Evolutionary conservation across 108 stramenopile genomes (phyloP), one percentile per base, ranked within the genome.

Genomic region (Mayamaea pseudoterrestris): DNA sequence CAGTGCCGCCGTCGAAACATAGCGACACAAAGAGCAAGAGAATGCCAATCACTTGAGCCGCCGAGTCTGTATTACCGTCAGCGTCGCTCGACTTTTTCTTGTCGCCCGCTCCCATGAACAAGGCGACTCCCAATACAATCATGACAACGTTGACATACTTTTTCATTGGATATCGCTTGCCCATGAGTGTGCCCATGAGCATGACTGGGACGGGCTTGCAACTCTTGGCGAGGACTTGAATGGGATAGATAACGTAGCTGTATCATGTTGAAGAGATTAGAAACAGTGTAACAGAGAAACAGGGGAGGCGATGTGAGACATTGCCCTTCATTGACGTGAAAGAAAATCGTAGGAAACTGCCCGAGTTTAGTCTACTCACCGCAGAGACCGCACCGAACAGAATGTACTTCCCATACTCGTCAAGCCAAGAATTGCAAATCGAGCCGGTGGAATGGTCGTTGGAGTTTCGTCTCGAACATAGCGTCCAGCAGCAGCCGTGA

Each of bases 131-230:
- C 1, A 55, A 49, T 14, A 93, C 90, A 60, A 98, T 96, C 57
- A 96, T 56, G 30, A 52, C 58, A 11, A 98, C 94, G 61, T 96
- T 98, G 34, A 94, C 48, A 60, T 95, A 98, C 58, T 96, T 96
- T 48, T 80, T 72, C 20, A 77, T 17, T 16, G 91, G 88, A 58
- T 98, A 88, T 47, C 76, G 72, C 66, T 98, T 95, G 21, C 94
- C 94, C 83, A 98, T 85, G 6, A 95, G 34, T 6, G 90, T 90
- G 27, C 94, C 94, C 83, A 98, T 93, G 28, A 98, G 59, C 97
- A 98, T 96, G 44, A 98, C 97, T 3, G 97, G 94, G 17, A 98
- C 90, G 25, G 97, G 97, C 61, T 98, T 98, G 67, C 97, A 98
- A 61, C 83, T 86, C 68, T 98, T 98, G 39, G 93, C 94, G 34